These are phyloP conservation scores for Aspergillus fumigatus DNA, from an alignment of 2,329 filamentous ascomycete species.

Conservation along the genomic window DNA sequence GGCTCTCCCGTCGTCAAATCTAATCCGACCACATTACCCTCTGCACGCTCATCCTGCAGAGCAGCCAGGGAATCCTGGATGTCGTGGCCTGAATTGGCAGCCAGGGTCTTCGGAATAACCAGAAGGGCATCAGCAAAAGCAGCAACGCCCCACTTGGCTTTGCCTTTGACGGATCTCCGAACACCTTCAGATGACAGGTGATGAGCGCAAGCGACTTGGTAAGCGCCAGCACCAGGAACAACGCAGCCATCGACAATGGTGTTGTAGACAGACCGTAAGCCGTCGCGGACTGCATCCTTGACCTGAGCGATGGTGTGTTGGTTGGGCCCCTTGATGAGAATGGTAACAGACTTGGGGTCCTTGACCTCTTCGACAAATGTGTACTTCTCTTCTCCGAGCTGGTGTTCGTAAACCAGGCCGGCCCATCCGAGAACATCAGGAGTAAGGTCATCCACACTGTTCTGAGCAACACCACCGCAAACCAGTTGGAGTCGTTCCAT, in stretches of 20 bases:
- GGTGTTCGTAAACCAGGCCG: constrained; percentile 93
- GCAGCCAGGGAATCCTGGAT: constrained; percentile 89
- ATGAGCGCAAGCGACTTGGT: constrained; percentile 87
- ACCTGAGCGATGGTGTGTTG: constrained; percentile 94
- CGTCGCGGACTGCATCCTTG: constrained; percentile 92
- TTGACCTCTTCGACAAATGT: constrained; percentile 99
- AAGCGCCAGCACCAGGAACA: constrained; percentile 88
- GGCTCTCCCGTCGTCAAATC: constrained; percentile 82
- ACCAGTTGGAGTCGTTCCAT: constrained; percentile 97
- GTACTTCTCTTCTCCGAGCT: constrained; percentile 97
- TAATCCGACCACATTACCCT: constrained; percentile 81
- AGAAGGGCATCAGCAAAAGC: constrained; percentile 94
- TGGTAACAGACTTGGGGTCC: constrained; percentile 94
- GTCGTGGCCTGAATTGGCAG: constrained; percentile 92
- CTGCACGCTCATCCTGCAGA: constrained; percentile 77
- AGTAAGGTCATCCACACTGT: constrained; percentile 89
- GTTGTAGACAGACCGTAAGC: constrained; percentile 95
- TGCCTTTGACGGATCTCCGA: constrained; percentile 88
- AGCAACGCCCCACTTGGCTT: constrained; percentile 91
- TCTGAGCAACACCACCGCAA: constrained; percentile 86
- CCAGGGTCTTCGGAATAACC: constrained; percentile 94
- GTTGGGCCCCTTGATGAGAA: constrained; percentile 98
- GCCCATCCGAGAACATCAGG: constrained; percentile 92
- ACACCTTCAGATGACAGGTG: constrained; percentile 86
- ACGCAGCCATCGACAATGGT: constrained; percentile 98